Evolutionary conservation across 495 filamentous ascomycete genomes (phyloP).

Genomic region (Aspergillus hancockii): DNA sequence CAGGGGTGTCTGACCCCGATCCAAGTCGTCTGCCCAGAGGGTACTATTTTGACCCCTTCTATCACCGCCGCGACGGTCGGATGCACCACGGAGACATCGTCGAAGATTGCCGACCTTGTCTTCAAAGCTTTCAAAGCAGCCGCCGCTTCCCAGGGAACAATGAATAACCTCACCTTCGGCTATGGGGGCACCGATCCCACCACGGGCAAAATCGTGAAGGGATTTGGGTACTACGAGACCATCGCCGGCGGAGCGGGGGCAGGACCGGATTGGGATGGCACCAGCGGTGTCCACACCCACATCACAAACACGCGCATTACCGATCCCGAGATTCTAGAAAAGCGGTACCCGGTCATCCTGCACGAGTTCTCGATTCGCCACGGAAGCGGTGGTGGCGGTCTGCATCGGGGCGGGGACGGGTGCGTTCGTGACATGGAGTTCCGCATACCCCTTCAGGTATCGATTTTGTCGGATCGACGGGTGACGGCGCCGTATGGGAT

Average conservation of each 20-base stretch:
- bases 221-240: slow-evolving; percentile 95
- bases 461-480: slow-evolving; percentile 80
- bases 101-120: slow-evolving; percentile 90
- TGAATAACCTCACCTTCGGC: slow-evolving; percentile 68
- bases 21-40: slow-evolving; percentile 72
- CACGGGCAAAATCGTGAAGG: slow-evolving; percentile 35
- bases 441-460: slow-evolving; percentile 68
- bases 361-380: slow-evolving; percentile 78
- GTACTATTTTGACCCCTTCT: slow-evolving; percentile 77
- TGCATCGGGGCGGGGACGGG: slow-evolving; percentile 42
- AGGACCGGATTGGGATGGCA: slow-evolving; percentile 77
- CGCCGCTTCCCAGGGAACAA: slow-evolving; percentile 84
- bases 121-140: slow-evolving; percentile 81
- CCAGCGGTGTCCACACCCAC: slow-evolving; percentile 83
- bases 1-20: slow-evolving; percentile 90
- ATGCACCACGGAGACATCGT: slow-evolving; percentile 70
- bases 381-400: slow-evolving; percentile 53
- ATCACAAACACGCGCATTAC: slow-evolving; percentile 98
- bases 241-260: slow-evolving; percentile 89
- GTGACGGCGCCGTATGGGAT: slow-evolving; percentile 87
- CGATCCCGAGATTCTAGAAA: slow-evolving; percentile 87
- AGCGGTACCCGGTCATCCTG: slow-evolving; percentile 85
- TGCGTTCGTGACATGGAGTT: slow-evolving; percentile 40
- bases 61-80: slow-evolving; percentile 83
- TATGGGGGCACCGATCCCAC: slow-evolving; percentile 31